Conservation (phyloP, 1,284 basidiomycete genomes). For the Albatrellus sp. region DNA sequence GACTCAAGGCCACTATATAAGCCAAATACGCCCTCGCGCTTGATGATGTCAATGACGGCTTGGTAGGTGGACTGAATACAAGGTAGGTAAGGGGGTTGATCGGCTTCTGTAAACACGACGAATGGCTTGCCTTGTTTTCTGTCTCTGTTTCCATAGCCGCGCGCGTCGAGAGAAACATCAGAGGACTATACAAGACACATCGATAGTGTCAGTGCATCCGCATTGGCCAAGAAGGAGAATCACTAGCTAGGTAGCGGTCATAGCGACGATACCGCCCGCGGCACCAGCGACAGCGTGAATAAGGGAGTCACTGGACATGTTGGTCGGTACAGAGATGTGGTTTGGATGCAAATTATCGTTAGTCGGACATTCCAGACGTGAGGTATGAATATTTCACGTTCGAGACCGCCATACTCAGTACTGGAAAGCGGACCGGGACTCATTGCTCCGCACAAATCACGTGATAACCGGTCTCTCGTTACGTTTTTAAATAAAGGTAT, state of each 20-base stretch:
- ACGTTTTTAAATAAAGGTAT: no score
- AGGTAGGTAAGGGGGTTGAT: slow-evolving; percentile 3
- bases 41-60: slow-evolving; percentile 65
- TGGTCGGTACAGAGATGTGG: background rate
- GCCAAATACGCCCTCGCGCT: slow-evolving; percentile 76
- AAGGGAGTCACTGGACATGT: slow-evolving; percentile 63
- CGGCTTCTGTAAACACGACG: background rate
- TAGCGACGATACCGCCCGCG: slow-evolving; percentile 82
- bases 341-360: no score
- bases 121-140: slow-evolving; percentile 43
- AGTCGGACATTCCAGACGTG: background rate
- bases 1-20: slow-evolving; percentile 85
- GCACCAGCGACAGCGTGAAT: slow-evolving; percentile 89
- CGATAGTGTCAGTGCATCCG: slow-evolving; percentile 2
- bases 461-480: no score
- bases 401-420: background rate
- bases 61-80: slow-evolving; percentile 36
- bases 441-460: no score
- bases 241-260: slow-evolving; percentile 74
- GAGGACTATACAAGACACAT: slow-evolving; percentile 41
- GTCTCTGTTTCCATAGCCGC: slow-evolving; percentile 85
- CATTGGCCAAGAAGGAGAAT: slow-evolving; percentile 1
- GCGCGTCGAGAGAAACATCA: slow-evolving; percentile 87
- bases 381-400: no score
- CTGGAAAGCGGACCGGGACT: no score